Evolutionary conservation across 2,329 filamentous ascomycete species (phyloP).

Genomic region (Hypoxylon sp.): DNA sequence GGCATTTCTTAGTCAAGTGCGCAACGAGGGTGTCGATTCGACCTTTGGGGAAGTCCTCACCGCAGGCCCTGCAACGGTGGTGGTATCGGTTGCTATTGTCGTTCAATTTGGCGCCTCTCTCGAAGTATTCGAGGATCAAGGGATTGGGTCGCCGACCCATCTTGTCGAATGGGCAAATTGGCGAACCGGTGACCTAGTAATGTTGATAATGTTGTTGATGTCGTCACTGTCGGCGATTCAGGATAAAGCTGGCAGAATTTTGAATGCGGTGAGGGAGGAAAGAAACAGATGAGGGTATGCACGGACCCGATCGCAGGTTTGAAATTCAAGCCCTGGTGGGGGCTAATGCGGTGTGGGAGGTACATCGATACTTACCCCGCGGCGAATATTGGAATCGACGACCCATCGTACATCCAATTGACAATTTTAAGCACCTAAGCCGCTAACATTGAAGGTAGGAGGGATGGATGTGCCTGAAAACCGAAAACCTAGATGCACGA

Average conservation of each 20-base stretch:
- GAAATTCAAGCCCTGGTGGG: slow-evolving; percentile 31
- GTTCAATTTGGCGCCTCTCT: slow-evolving; percentile 85
- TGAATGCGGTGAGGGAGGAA: slow-evolving; percentile 48
- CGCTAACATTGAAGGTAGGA: too few species aligned
- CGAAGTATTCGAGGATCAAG: slow-evolving; percentile 89
- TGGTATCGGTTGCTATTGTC: slow-evolving; percentile 93
- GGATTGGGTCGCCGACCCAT: slow-evolving; percentile 90
- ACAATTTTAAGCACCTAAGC: too few species aligned
- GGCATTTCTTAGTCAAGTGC: slow-evolving; percentile 89
- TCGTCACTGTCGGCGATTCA: slow-evolving; percentile 32
- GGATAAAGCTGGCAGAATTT: slow-evolving; percentile 51
- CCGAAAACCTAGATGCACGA: too few species aligned
- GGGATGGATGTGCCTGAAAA: too few species aligned
- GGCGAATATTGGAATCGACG: background rate
- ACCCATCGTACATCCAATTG: too few species aligned
- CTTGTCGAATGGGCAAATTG: slow-evolving; percentile 47
- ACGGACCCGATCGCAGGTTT: slow-evolving; percentile 18
- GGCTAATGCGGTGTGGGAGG: background rate
- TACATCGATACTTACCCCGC: slow-evolving; percentile 6
- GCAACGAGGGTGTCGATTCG: slow-evolving; percentile 84
- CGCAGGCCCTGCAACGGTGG: slow-evolving; percentile 89
- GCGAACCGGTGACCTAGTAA: too few species aligned
- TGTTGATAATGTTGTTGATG: background rate
- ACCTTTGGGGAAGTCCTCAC: slow-evolving; percentile 90
- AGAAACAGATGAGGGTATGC: slow-evolving; percentile 14